Conservation (phyloP, 306 rosid genomes). For the Fragaria vesca region DNA sequence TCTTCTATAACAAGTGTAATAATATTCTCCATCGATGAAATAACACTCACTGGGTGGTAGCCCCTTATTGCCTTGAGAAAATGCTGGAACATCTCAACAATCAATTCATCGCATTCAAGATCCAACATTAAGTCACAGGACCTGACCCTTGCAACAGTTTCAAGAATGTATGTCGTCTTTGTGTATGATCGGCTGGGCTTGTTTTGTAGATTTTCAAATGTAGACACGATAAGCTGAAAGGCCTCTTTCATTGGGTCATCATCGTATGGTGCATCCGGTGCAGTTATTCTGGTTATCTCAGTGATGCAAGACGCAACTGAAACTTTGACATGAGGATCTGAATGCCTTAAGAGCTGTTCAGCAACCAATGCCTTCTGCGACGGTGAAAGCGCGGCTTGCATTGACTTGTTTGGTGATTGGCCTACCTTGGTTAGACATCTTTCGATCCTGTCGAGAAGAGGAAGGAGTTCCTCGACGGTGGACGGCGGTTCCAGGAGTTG, state of each 20-base stretch:
- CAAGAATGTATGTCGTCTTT: conserved; percentile 73
- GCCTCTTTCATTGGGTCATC: conserved; percentile 96
- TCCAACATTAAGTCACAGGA: conserved; percentile 94
- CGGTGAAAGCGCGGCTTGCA: conserved; percentile 77
- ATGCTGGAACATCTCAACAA: conserved; percentile 86
- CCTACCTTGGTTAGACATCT: conserved; percentile 62
- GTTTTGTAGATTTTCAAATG: conserved; percentile 78
- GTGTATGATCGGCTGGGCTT: conserved; percentile 57
- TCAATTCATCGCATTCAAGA: conserved; percentile 83
- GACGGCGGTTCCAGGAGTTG: conserved; percentile 72
- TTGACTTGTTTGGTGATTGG: conserved; percentile 69
- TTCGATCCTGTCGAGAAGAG: conserved; percentile 63
- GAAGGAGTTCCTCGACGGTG: conserved; percentile 63
- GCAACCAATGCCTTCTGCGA: conserved; percentile 66
- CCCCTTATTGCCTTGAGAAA: conserved; percentile 77
- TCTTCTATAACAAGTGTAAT: conserved; percentile 88
- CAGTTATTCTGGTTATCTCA: conserved; percentile 92
- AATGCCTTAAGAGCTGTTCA: conserved; percentile 55
- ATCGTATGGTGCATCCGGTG: conserved; percentile 93
- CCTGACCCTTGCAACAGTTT: conserved; percentile 91
- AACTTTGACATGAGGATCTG: conserved; percentile 73
- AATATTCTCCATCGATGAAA: conserved; percentile 82
- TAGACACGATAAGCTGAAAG: conserved; percentile 78
- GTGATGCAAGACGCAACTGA: conserved; percentile 88
- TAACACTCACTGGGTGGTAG: conserved; percentile 63